Conservation (phyloP, 1,284 basidiomycete species). For the Hortiboletus rubellus region DNA sequence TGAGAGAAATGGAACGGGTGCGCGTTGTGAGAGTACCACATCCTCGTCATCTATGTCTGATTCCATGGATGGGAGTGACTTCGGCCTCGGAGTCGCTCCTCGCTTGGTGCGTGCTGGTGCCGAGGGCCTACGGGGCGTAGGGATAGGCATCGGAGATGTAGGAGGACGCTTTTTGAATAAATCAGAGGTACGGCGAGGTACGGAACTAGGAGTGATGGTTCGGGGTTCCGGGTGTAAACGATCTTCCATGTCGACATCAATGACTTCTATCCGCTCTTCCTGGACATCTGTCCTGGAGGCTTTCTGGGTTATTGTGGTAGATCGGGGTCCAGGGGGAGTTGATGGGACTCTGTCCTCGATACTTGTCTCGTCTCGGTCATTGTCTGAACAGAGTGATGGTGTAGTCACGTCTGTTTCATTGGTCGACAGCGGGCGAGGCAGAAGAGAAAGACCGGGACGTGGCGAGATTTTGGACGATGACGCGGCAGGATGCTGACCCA, state of each 20-base stretch:
- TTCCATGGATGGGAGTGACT: conserved; percentile 4
- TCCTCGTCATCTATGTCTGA: conserved; percentile 29
- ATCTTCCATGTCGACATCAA: conserved; percentile 41
- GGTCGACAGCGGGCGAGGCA: conserved; percentile 4
- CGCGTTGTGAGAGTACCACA: conserved; percentile 26
- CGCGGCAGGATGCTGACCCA: not conserved
- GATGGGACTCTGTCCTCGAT: conserved; percentile 49
- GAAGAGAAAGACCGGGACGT: conserved; percentile 5
- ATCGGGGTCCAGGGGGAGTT: conserved; percentile 37
- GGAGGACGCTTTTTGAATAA: conserved; percentile 59
- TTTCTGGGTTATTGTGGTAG: not conserved
- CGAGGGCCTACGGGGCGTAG: conserved; percentile 54
- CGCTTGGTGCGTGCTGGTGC: conserved; percentile 50
- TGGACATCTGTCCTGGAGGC: not conserved
- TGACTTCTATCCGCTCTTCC: conserved; percentile 30
- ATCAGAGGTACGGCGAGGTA: conserved; percentile 30
- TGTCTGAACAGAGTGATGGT: conserved; percentile 71
- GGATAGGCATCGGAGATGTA: conserved; percentile 57
- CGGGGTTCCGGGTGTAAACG: conserved; percentile 4
- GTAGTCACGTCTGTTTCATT: conserved; percentile 46
- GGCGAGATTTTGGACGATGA: conserved; percentile 9
- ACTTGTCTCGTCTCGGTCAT: conserved; percentile 48
- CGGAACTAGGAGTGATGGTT: conserved; percentile 7
- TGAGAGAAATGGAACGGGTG: conserved; percentile 25
- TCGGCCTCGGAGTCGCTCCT: conserved; percentile 25